Conservation (phyloP, 306 rosid genomes). For the Malus fusca region DNA sequence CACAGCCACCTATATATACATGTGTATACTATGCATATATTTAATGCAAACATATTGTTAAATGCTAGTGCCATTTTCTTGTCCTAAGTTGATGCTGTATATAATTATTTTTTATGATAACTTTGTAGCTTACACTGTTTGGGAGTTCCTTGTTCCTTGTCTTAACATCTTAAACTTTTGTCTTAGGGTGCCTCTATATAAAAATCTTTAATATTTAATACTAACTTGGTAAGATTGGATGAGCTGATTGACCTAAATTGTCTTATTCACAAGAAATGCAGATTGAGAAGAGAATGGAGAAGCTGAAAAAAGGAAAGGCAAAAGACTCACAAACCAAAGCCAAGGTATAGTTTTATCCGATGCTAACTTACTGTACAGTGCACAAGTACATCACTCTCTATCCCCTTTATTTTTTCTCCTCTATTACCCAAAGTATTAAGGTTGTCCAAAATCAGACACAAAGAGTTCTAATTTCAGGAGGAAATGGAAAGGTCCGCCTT, state of each 20-base stretch:
- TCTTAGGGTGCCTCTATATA: neutral
- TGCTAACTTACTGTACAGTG: neutral
- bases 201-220: neutral
- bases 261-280: constrained; percentile 60
- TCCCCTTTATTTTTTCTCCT: neutral
- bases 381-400: neutral
- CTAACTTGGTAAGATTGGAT: constrained; percentile 17
- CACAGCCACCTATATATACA: neutral
- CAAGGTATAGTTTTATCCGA: constrained; percentile 40
- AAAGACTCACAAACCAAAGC: constrained; percentile 72
- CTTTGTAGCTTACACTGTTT: neutral
- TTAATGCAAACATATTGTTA: neutral
- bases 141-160: constrained; percentile 14
- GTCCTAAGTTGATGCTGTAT: neutral
- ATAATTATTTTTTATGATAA: neutral
- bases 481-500: constrained; percentile 79
- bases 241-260: constrained; percentile 45
- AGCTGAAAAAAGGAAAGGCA: constrained; percentile 82
- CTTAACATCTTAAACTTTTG: neutral
- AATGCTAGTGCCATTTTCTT: neutral
- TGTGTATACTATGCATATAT: neutral
- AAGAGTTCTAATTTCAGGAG: constrained; percentile 41
- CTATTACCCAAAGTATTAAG: neutral
- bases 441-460: neutral
- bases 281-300: constrained; percentile 94